Evolutionary conservation across 441 rosid genomes (phyloP).

Genomic region (Populus trichocarpa): DNA sequence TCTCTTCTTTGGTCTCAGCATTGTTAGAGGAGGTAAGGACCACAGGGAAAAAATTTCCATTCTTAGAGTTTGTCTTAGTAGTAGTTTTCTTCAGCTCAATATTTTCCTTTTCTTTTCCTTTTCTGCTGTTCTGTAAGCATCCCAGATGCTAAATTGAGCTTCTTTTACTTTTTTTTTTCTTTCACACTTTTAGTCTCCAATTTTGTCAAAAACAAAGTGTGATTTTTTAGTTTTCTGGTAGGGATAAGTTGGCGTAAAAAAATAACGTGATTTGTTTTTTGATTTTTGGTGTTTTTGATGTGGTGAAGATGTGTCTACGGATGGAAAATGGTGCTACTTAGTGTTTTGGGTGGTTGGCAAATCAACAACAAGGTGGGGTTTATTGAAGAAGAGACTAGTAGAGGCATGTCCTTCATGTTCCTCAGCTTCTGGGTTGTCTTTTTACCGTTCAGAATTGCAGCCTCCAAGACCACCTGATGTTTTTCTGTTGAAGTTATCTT

Average conservation of each 20-base stretch:
- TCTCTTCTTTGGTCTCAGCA: slow-evolving; percentile 84
- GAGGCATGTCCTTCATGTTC: slow-evolving; percentile 72
- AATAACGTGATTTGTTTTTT: background rate
- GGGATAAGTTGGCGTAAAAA: background rate
- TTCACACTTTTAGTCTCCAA: background rate
- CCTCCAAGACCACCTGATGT: slow-evolving; percentile 66
- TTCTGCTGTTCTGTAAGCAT: background rate
- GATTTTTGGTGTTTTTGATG: slow-evolving; percentile 7
- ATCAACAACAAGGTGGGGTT: slow-evolving; percentile 63
- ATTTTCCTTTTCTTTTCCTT: background rate
- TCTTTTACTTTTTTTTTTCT: background rate
- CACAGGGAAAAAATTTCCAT: background rate
- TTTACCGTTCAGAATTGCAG: slow-evolving; percentile 50
- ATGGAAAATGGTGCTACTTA: slow-evolving; percentile 96
- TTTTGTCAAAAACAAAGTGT: background rate
- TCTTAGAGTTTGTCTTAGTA: background rate
- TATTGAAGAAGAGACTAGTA: slow-evolving; percentile 77
- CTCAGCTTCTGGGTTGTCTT: slow-evolving; percentile 70
- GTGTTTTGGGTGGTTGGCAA: slow-evolving; percentile 85
- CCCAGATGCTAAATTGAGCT: background rate
- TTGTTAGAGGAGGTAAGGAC: slow-evolving; percentile 73
- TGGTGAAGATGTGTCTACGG: slow-evolving; percentile 76
- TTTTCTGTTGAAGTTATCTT: slow-evolving; percentile 66
- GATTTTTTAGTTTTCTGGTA: background rate
- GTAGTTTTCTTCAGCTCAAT: background rate